Evolutionary conservation across 305 asterid genomes (phyloP), one percentile per base, ranked within the genome.

Genomic region (Petunia hybrid): DNA sequence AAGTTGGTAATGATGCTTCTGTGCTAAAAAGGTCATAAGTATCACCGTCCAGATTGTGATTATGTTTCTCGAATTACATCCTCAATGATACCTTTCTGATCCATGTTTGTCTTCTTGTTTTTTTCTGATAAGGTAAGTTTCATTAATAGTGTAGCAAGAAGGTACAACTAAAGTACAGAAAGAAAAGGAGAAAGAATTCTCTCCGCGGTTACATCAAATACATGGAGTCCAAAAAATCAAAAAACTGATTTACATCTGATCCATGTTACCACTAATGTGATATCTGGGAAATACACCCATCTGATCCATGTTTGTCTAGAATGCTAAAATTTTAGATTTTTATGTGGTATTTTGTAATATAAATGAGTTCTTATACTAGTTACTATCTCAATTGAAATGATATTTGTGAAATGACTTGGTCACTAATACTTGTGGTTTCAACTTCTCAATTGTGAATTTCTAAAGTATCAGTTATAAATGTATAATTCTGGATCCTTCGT

Each of bases 1-100:
- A 10, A 31, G 77, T 70, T 70, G 60, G 12, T 9, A 43, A 9
- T 70, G 31, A 5, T 9, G 77, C 77, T 70, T 70, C 10, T 70
- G 1, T 10, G 42, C 31, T 31, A 59, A 70, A 31, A 70, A 43
- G 12, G 57, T 67, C 59, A 69, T 69, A 4, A 2, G 22, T 45
- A 43, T 69, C n/a, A 69, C 76, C 38, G 6, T 42, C 74, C 41
- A 3, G n/a, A n/a, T 1, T 67, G 36, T n/a, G 38, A 41, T 66
- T 40, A 39, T 67, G 6, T 41, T 45, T 43, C 2, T 69, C 8
- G 8, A 46, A 6, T 41, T 22, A 2, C 51, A 36, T 9, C 40
- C 41, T 45, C 8, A 22, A 43, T 16, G 4, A 16, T 41, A 68
- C 56, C 57, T 45, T 22, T 16, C 3, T 14, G 5, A 8, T 45